These are phyloP conservation scores for Peterozyma xylosa DNA, from an alignment of 805 yeast genomes.

Conservation along the genomic window DNA sequence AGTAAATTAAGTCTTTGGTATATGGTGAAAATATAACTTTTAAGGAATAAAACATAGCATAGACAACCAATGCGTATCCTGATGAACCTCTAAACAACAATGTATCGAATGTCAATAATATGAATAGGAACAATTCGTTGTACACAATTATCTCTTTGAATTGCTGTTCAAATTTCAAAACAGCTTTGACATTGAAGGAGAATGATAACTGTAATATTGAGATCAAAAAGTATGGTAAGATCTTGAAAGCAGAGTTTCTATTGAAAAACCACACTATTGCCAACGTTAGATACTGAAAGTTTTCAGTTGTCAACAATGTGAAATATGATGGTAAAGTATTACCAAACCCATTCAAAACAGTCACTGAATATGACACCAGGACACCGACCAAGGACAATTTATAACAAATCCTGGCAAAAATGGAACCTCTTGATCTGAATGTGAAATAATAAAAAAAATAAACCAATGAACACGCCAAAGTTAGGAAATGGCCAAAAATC, in stretches of 20 bases:
- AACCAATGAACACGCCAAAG: constrained; percentile 35
- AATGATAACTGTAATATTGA: constrained; percentile 49
- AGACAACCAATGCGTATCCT: constrained; percentile 58
- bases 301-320: constrained; percentile 62
- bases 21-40: constrained; percentile 50
- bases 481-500: constrained; percentile 47
- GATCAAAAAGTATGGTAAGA: constrained; percentile 51
- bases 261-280: constrained; percentile 55
- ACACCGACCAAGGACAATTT: constrained; percentile 52
- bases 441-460: constrained; percentile 26
- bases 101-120: constrained; percentile 52
- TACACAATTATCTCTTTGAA: constrained; percentile 46
- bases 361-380: constrained; percentile 39
- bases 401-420: constrained; percentile 44
- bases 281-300: constrained; percentile 61
- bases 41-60: constrained; percentile 60
- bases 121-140: constrained; percentile 49
- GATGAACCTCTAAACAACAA: constrained; percentile 56
- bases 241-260: constrained; percentile 56
- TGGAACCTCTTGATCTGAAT: constrained; percentile 27
- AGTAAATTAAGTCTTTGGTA: constrained; percentile 34
- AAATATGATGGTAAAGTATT: constrained; percentile 53
- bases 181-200: constrained; percentile 29
- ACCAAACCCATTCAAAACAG: constrained; percentile 54
- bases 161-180: constrained; percentile 28